phyloP scores from a whole-genome alignment of 2,329 filamentous ascomycete species.

The Bipolaris oryzae region DNA sequence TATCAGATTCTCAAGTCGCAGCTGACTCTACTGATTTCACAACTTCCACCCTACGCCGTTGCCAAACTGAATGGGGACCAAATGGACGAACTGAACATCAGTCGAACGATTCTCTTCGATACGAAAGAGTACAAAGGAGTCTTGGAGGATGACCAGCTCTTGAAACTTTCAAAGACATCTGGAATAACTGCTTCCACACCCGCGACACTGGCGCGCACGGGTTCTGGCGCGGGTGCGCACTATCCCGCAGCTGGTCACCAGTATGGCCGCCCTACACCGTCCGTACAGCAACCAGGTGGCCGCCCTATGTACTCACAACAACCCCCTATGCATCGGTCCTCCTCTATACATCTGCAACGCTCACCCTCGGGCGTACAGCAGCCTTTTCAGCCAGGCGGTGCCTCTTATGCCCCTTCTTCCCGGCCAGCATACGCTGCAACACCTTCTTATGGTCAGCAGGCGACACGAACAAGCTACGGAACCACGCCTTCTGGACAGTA shows the following conservation, averaged over 20 bases:
- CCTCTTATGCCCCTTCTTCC: conserved; percentile 36
- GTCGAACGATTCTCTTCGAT: conserved; percentile 75
- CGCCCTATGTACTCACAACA: conserved; percentile 47
- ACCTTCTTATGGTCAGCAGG: conserved; percentile 41
- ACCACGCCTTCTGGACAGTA: conserved; percentile 35
- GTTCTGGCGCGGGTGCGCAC: conserved; percentile 36
- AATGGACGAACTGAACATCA: conserved; percentile 81
- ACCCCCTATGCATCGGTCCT: conserved; percentile 40
- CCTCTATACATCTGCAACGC: conserved; percentile 46
- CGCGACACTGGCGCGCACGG: conserved; percentile 35
- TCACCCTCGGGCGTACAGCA: conserved; percentile 39
- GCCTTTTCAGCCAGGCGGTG: conserved; percentile 36
- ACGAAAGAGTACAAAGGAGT: conserved; percentile 76
- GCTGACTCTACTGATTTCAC: conserved; percentile 73
- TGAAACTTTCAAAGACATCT: conserved; percentile 52
- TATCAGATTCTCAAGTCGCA: conserved; percentile 80
- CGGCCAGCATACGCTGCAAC: conserved; percentile 36
- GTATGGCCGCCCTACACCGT: conserved; percentile 40
- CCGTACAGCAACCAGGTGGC: conserved; percentile 31
- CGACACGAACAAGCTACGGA: conserved; percentile 37
- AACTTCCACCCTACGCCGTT: conserved; percentile 81
- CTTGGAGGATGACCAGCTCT: conserved; percentile 79
- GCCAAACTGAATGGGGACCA: conserved; percentile 86
- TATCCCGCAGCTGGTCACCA: conserved; percentile 38
- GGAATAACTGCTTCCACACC: conserved; percentile 36